Base-by-base conservation (phyloP, 1,139 yeast genomes). In the Blastobotrys illinoisensis region DNA sequence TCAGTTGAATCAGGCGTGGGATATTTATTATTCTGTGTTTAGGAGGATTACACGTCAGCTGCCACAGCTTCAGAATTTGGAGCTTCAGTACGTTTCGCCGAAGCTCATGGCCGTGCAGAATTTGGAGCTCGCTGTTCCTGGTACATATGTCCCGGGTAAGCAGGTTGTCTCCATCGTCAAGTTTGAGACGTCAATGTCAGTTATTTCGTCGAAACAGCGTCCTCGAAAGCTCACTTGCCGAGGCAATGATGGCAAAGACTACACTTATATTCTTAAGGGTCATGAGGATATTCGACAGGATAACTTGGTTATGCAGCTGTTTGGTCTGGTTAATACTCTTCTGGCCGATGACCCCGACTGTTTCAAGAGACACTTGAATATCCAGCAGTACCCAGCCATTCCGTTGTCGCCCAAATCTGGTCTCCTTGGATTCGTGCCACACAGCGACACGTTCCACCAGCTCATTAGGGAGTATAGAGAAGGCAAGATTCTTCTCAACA, bases 241-340 rank as follows among this genome's bases (percentile, higher is more conserved):
- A 60, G 99, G 98, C 16, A 86, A 88, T 65, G 97, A 95, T 68
- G 99, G 99, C 58, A 88, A 87, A 64, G 89, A 85, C 45, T 89
- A 95, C 66, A 86, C 80, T 62, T 95, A 83, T 71, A 73, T 77
- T 1, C 76, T 95, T 66, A 95, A 95, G 73, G 99, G 98, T 1
- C 99, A 95, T 67, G 99, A 95, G 72, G 99, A 95, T 77, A 89
- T 93, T 56, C 82, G 99, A 66, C 99, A 95, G 70, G 99, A 95
- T 74, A 89, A 90, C 66, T 78, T 95, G 69, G 99, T 93, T 28
- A 95, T 95, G 99, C 99, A 95, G 70, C 76, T 95, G 64, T 93
- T 95, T 71, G 98, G 98, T 0, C 77, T 95, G 66, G 98, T 93
- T 2, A 95, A 95, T 66, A 91, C 98, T 0, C 75, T 95, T 54